A percentile compares a stretch with the other conserved stretches of the same genome.
phyloP scores from a whole-genome alignment of 208 protist species.

The Leishmania tarentolae region DNA sequence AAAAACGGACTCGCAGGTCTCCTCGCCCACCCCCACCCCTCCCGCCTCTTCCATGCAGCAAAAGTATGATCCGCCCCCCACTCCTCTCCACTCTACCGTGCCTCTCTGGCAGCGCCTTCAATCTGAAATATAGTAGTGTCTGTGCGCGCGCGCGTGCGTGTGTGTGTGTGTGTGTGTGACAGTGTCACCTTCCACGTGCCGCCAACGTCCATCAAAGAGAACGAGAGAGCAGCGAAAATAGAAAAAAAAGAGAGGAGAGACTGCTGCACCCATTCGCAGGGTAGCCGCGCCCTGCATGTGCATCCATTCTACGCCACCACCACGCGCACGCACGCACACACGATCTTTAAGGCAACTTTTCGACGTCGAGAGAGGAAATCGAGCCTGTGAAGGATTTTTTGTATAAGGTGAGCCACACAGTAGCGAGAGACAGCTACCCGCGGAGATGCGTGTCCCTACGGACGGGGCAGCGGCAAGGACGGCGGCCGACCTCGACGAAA shows the following conservation, averaged over 20 bases:
- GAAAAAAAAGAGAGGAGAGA: neutral
- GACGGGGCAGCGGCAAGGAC: slow-evolving; percentile 41
- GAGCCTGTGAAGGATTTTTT: neutral
- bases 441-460: slow-evolving; percentile 8
- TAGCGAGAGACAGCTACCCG: neutral
- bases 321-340: no score
- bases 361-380: neutral
- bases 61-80: neutral
- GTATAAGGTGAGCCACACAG: neutral
- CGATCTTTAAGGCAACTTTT: neutral
- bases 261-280: neutral
- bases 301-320: neutral
- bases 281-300: no score
- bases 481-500: slow-evolving; percentile 47
- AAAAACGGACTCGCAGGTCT: neutral
- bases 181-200: neutral
- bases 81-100: neutral
- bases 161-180: neutral
- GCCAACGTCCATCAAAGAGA: neutral
- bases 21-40: neutral
- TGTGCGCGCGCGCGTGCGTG: neutral
- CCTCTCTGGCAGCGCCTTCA: neutral
- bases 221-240: neutral
- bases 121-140: neutral
- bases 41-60: neutral